Evolutionary conservation across 768 basidiomycete genomes (phyloP).

Genomic region (Filobasidium floriforme): DNA sequence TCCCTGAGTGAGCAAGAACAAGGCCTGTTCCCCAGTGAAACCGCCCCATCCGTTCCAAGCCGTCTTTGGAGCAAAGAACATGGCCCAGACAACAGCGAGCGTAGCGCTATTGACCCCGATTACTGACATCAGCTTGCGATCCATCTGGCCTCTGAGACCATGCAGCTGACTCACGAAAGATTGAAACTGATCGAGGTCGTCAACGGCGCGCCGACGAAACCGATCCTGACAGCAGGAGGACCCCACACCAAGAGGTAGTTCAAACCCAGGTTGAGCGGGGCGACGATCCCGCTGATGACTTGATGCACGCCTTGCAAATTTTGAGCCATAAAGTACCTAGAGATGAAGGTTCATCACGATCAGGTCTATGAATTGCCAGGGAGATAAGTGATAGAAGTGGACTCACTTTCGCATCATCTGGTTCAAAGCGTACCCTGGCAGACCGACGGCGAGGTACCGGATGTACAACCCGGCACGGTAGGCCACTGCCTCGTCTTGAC

Average conservation of each 20-base stretch:
- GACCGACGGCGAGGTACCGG: conserved; percentile 64
- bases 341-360: neutral
- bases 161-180: conserved; percentile 50
- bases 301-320: conserved; percentile 80
- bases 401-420: conserved; percentile 50
- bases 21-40: neutral
- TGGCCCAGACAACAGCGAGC: conserved; percentile 40
- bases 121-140: neutral
- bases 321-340: conserved; percentile 72
- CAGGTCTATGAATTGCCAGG: neutral
- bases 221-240: conserved; percentile 65
- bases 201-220: conserved; percentile 86
- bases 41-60: conserved; percentile 69
- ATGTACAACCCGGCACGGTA: conserved; percentile 68
- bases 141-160: neutral
- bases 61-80: conserved; percentile 50
- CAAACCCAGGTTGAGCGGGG: conserved; percentile 74
- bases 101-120: conserved; percentile 34
- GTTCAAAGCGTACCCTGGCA: conserved; percentile 66
- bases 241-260: conserved; percentile 92
- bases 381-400: neutral
- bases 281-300: conserved; percentile 68
- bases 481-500: conserved; percentile 70
- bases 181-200: conserved; percentile 85
- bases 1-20: conserved; percentile 24